Conservation (phyloP, 306 rosid species). For the Cucurbita ficifolia region DNA sequence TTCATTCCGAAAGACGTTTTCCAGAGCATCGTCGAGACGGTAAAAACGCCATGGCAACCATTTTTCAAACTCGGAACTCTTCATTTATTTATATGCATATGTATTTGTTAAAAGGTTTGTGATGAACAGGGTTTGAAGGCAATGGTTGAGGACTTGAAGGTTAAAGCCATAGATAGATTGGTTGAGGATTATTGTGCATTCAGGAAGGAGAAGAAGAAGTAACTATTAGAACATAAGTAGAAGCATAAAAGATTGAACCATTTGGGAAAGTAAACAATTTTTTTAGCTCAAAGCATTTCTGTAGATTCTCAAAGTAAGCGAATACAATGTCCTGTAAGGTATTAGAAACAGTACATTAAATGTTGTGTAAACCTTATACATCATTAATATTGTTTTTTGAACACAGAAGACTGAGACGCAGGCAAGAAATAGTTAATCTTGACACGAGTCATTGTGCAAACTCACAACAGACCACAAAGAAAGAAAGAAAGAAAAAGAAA, state of each 20-base stretch:
- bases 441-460: not conserved
- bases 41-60: not conserved
- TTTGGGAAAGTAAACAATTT: not conserved
- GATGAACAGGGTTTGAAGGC: constrained; percentile 22
- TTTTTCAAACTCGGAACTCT: not conserved
- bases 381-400: not conserved
- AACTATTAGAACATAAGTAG: too few relatives aligned
- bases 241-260: not conserved
- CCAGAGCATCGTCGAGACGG: not conserved
- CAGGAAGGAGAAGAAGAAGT: constrained; percentile 15
- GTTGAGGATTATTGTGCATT: constrained; percentile 31
- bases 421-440: not conserved
- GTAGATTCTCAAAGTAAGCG: not conserved
- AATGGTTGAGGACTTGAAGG: constrained; percentile 15
- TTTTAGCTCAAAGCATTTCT: not conserved
- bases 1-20: not conserved
- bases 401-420: not conserved
- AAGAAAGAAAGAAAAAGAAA: not conserved
- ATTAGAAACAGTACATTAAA: not conserved
- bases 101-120: not conserved
- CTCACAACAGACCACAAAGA: not conserved
- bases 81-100: not conserved
- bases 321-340: not conserved
- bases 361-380: not conserved
- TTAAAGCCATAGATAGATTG: constrained; percentile 14